These are phyloP conservation scores for Erysiphe pulchra DNA, from an alignment of 2,329 filamentous ascomycete species.

Conservation along the genomic window DNA sequence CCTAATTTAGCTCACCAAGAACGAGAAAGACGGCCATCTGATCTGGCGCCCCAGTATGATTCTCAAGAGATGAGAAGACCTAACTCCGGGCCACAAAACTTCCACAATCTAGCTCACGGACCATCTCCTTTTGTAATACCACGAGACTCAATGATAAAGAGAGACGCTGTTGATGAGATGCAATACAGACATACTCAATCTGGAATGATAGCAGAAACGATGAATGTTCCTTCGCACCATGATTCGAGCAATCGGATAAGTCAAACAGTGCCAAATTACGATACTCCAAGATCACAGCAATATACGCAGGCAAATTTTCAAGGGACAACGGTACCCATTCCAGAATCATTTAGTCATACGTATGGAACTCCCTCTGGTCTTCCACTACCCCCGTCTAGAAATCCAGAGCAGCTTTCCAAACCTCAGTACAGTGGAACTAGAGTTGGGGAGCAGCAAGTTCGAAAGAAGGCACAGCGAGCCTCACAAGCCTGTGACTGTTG, in stretches of 20 bases:
- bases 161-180: slow-evolving; percentile 18
- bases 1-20: slow-evolving; percentile 12
- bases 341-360: slow-evolving; percentile 2
- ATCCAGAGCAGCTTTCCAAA: slow-evolving; percentile 5
- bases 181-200: slow-evolving; percentile 14
- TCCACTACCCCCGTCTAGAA: slow-evolving; percentile 3
- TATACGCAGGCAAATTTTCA: slow-evolving; percentile 5
- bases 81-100: slow-evolving; percentile 7
- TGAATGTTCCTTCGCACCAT: slow-evolving; percentile 7
- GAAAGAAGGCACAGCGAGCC: slow-evolving; percentile 11
- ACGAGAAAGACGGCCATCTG: slow-evolving; percentile 28
- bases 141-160: slow-evolving; percentile 28
- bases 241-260: slow-evolving; percentile 7
- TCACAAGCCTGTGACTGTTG: slow-evolving; percentile 72
- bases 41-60: slow-evolving; percentile 23
- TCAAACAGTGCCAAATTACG: slow-evolving; percentile 5
- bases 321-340: slow-evolving; percentile 9
- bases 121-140: slow-evolving; percentile 16
- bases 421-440: slow-evolving; percentile 5
- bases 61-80: slow-evolving; percentile 14
- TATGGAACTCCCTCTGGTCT: slow-evolving; percentile 5
- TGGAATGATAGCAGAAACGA: slow-evolving; percentile 9
- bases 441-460: slow-evolving; percentile 3
- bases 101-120: slow-evolving; percentile 11
- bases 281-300: slow-evolving; percentile 4